Evolutionary conservation across 78 protist species (phyloP), one percentile per base, ranked within the genome.

Genomic region (Emiliania huxleyi): DNA sequence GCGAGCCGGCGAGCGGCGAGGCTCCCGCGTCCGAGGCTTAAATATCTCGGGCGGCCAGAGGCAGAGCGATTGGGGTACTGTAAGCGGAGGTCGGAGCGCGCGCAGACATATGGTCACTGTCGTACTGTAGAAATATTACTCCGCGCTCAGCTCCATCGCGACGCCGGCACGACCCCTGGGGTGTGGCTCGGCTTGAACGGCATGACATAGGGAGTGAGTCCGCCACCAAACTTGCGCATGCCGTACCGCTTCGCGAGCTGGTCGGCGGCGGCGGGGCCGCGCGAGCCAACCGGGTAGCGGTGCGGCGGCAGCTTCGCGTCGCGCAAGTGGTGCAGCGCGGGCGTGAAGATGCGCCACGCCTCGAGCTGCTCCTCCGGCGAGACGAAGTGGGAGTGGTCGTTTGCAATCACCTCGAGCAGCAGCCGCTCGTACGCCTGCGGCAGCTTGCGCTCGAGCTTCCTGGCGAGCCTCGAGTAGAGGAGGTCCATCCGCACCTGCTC

Each of bases 271-370:
- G 38, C n/a, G 19, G 97, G 97, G 35, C 97, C 97, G 0, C 97
- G 92, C 3, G 90, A 44, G 37, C 97, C 97, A 33, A 77, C 79
- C 35, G 26, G 75, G 92, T 96, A 96, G 44, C 91, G 87, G 35
- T 93, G 93, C 35, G 99, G 98, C 69, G 69, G 23, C 29, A 94
- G 19, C 75, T 91, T 40, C 40, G 22, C 44, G 25, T 1, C 40
- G 29, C 96, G 98, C 29, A 98, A 91, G 62, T 94, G 90, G 48
- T 97, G 96, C 45, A 98, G 96, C 3, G 97, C 44, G 22, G 98
- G 98, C 0, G 97, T 95, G 79, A 97, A 98, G 93, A 98, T 96
- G 46, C 94, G 90, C 99, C 99, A 98, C 6, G 98, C 97, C 44
- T 90, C 96, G n/a, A 93, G 97, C 35, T 98, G 91, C 94, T 98